Conservation (phyloP, 495 filamentous ascomycete species). For the Talaromyces liani region DNA sequence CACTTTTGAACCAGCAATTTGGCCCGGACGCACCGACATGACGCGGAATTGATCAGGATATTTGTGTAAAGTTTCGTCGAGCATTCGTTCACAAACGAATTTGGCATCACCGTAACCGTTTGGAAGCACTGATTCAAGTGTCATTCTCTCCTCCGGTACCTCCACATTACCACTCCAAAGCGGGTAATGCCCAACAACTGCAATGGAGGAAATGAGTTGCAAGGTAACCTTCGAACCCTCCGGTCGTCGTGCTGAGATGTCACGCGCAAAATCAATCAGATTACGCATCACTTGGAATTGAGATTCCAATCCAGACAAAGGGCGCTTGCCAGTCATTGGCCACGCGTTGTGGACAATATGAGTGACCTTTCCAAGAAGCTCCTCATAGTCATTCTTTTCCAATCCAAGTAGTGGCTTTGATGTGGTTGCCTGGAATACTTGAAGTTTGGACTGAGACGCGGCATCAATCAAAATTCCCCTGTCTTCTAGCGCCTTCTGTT, state of each 20-base stretch:
- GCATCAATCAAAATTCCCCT: conserved; percentile 26
- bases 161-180: conserved; percentile 15
- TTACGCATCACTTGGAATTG: conserved; percentile 43
- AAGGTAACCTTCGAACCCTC: conserved; percentile 27
- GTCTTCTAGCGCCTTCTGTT: conserved; percentile 26
- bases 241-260: conserved; percentile 12
- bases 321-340: conserved; percentile 44
- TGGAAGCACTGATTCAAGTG: conserved; percentile 27
- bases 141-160: conserved; percentile 22
- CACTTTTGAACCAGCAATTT: conserved; percentile 40
- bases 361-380: conserved; percentile 35
- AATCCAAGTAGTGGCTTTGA: conserved; percentile 41
- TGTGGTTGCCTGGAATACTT: conserved; percentile 40
- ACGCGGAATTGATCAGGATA: conserved; percentile 33
- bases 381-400: conserved; percentile 22
- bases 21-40: conserved; percentile 39
- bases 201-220: conserved; percentile 51
- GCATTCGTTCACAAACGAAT: conserved; percentile 40
- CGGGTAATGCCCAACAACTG: conserved; percentile 37
- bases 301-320: conserved; percentile 35
- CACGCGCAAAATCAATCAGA: conserved; percentile 36
- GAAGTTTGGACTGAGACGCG: conserved; percentile 25
- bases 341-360: conserved; percentile 54
- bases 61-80: conserved; percentile 39
- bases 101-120: conserved; percentile 48